Evolutionary conservation across 225 moss, liverwort and hornwort species (phyloP), one percentile per base, ranked within the genome.

Genomic region (Asterella californica): DNA sequence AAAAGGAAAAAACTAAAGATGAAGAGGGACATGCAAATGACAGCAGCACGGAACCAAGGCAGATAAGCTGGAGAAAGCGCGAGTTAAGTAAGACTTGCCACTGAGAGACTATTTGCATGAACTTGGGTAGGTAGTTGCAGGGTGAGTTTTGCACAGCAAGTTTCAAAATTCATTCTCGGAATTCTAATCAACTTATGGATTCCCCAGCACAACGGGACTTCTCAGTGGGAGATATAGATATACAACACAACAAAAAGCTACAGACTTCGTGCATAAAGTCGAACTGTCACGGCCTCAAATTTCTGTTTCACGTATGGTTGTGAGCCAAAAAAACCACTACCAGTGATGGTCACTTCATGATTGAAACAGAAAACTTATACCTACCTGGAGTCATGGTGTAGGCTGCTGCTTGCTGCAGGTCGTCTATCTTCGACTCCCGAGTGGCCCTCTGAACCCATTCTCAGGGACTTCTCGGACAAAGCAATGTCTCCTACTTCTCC

Each of bases 331-430:
- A 18, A n/a, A 77, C 19, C 42, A 63, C 27, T 45, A 10, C n/a
- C 6, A n/a, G 24, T 15, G 57, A 72, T 34, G 17, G 15, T 5
- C 50, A 32, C 70, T 36, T 38, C 38, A 42, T 54, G 33, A 15
- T n/a, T 42, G n/a, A 33, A 1, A 10, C 21, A 48, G 6, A 4
- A 42, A 62, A 57, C 34, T 49, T 22, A 24, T 47, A 34, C 65
- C 7, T 74, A 87, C 87, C 87, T 80, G 60, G 87, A 79, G 79
- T 87, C 84, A 38, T 66, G 82, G 53, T 87, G 82, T 38, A 83
- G 74, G 62, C 65, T 77, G 53, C 81, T 82, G 60, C 77, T 87
- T 38, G 87, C 65, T 37, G 79, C 22, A 36, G 38, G 54, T 38
- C 86, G 78, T 70, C 83, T 74, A 33, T 86, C 86, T 24, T 81